A percentile compares a stretch with the other conserved stretches of the same genome.
These are phyloP conservation scores for Myrica gale DNA, from an alignment of 306 rosid species.

Conservation along the genomic window DNA sequence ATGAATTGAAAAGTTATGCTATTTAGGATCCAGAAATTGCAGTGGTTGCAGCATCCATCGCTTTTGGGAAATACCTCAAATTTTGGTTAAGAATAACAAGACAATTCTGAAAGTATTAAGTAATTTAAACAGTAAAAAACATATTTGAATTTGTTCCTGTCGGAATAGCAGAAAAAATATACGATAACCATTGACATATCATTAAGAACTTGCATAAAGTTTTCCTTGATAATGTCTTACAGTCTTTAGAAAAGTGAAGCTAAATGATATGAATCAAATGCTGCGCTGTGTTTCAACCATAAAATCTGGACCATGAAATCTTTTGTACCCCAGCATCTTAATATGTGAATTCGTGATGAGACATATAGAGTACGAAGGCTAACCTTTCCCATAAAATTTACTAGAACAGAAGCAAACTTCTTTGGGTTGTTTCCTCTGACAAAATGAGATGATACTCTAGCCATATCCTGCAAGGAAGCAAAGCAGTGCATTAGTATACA, in stretches of 20 bases:
- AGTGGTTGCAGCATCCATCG: neutral
- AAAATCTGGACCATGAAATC: constrained; percentile 11
- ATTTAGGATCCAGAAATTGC: neutral
- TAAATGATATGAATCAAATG: constrained; percentile 9
- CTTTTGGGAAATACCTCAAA: neutral
- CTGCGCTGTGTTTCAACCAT: constrained; percentile 23
- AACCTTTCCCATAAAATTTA: constrained; percentile 90
- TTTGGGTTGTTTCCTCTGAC: constrained; percentile 76
- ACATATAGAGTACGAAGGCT: constrained; percentile 13
- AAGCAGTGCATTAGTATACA: constrained; percentile 13
- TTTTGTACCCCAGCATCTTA: constrained; percentile 11
- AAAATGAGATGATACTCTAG: constrained; percentile 73
- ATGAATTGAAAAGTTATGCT: neutral
- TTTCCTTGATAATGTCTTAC: too few relatives aligned
- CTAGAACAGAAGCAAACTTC: constrained; percentile 72
- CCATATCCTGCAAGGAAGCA: constrained; percentile 76
- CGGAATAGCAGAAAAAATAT: too few relatives aligned
- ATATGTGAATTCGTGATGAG: constrained; percentile 14
- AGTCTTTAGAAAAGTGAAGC: constrained; percentile 12
- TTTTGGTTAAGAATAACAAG: neutral
- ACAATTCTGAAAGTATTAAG: neutral
- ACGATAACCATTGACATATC: too few relatives aligned
- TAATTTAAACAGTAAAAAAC: neutral
- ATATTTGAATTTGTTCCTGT: too few relatives aligned
- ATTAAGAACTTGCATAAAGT: too few relatives aligned